Evolutionary conservation across 768 basidiomycete species (phyloP).

Genomic region (Daedaleopsis sinensis): DNA sequence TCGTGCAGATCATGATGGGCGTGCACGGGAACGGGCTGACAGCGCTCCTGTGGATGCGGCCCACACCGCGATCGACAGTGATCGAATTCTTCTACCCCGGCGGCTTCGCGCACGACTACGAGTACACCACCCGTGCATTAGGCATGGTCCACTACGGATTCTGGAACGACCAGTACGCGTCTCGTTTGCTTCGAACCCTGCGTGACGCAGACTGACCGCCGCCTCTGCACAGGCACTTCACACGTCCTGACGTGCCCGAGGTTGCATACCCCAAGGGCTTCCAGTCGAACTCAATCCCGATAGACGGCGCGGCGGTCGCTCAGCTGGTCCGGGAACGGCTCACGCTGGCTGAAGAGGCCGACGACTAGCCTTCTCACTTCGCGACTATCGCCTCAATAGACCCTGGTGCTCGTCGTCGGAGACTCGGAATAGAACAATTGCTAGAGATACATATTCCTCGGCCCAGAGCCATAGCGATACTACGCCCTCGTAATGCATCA

Average conservation of each 20-base stretch:
- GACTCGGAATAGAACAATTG: too few species aligned
- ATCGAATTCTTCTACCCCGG: conserved; percentile 90
- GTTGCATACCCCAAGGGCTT: conserved; percentile 86
- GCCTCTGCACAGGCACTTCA: conserved; percentile 58
- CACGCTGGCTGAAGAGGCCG: conserved; percentile 58
- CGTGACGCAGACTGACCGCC: not conserved
- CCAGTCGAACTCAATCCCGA: conserved; percentile 82
- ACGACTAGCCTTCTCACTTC: conserved; percentile 45
- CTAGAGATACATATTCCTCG: too few species aligned
- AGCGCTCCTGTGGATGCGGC: conserved; percentile 90
- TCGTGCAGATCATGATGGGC: conserved; percentile 86
- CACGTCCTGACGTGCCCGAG: conserved; percentile 68
- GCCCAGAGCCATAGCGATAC: too few species aligned
- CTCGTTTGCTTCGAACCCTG: conserved; percentile 1
- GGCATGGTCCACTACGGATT: conserved; percentile 87
- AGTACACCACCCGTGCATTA: conserved; percentile 77
- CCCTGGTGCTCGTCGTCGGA: not conserved
- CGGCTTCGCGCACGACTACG: conserved; percentile 87
- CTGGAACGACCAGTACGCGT: conserved; percentile 70
- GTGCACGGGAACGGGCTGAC: conserved; percentile 94
- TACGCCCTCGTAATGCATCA: conserved; percentile 9
- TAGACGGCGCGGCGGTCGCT: conserved; percentile 73
- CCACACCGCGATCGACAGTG: conserved; percentile 78
- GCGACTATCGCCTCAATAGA: not conserved
- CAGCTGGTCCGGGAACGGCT: conserved; percentile 60